Evolutionary conservation across 2,329 filamentous ascomycete genomes (phyloP), one percentile per base, ranked within the genome.

Genomic region (Calonectria crousiana): DNA sequence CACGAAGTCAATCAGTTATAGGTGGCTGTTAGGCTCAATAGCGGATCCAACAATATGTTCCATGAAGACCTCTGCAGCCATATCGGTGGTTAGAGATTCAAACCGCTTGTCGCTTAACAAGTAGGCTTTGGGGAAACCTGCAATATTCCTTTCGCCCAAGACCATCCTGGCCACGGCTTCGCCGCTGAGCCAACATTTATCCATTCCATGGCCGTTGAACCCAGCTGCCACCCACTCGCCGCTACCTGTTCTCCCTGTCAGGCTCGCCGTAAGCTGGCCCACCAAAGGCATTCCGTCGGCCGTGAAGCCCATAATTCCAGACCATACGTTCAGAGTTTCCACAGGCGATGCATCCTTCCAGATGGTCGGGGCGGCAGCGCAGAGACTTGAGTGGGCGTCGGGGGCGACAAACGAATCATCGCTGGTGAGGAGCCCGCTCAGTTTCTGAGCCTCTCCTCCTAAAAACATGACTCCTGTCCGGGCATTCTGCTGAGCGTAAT

Each of bases 161-260:
- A 77, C 71, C 79, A 82, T 82, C 32, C 72, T 77, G 0, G 78
- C 81, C 4, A 83, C 58, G 5, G 87, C 88, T 26, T 84, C 84
- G 0, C 88, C 89, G 52, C 83, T 87, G 4, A 88, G 84, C 88
- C 88, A 90, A 4, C 87, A 87, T 79, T 86, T 87, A 4, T 86
- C 85, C 87, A 90, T 89, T 6, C 88, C 88, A 28, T 89, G 87
- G 4, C 88, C 88, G 53, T 82, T 84, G 75, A 87, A 90, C 0
- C 87, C 88, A 0, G 87, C 88, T 4, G 86, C 83, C 13, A 89
- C 84, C 88, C 87, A 90, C 76, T 90, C 85, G 0, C 81, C 78
- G 3, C 60, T 73, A 2, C 71, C 77, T 4, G 28, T 64, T n/a
- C 81, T 70, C 3, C 65, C 62, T 1, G 79, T 81, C 6, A 80